Conservation (phyloP, 768 basidiomycete species). For the Fibroporia radiculosa region DNA sequence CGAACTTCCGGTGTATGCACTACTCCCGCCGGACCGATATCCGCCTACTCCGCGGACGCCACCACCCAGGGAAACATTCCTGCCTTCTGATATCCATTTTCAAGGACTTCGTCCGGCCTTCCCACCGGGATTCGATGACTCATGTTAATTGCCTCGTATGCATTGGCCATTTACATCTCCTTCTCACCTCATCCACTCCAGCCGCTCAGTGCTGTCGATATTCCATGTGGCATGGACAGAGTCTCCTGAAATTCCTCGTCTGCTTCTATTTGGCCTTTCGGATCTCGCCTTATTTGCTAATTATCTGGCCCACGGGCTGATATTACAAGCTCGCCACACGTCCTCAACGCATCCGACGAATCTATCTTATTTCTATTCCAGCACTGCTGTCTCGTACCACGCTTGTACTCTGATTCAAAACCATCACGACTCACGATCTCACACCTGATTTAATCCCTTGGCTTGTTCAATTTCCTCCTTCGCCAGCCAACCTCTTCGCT, state of each 20-base stretch:
- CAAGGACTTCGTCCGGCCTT: slow-evolving; percentile 14
- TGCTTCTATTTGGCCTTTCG: neutral
- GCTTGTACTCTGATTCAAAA: neutral
- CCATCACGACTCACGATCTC: neutral
- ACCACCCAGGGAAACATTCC: slow-evolving; percentile 4
- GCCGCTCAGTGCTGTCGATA: no score
- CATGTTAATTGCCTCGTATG: slow-evolving; percentile 4
- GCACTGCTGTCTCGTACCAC: neutral
- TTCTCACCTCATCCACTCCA: no score
- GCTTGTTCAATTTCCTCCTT: neutral
- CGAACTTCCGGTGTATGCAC: slow-evolving; percentile 1
- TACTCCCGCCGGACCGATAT: neutral
- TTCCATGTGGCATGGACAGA: no score
- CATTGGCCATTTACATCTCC: neutral
- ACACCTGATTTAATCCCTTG: slow-evolving; percentile 3
- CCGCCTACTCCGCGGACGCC: slow-evolving; percentile 12
- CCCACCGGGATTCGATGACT: slow-evolving; percentile 8
- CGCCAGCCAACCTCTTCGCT: neutral
- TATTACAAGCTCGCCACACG: neutral
- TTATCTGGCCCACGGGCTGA: neutral
- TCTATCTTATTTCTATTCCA: neutral
- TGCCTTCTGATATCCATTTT: slow-evolving; percentile 14
- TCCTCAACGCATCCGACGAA: neutral
- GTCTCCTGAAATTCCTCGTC: slow-evolving; percentile 5
- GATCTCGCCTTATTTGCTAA: neutral